phyloP scores from a whole-genome alignment of 169 alveolate species.

The Plasmodium falciparum region DNA sequence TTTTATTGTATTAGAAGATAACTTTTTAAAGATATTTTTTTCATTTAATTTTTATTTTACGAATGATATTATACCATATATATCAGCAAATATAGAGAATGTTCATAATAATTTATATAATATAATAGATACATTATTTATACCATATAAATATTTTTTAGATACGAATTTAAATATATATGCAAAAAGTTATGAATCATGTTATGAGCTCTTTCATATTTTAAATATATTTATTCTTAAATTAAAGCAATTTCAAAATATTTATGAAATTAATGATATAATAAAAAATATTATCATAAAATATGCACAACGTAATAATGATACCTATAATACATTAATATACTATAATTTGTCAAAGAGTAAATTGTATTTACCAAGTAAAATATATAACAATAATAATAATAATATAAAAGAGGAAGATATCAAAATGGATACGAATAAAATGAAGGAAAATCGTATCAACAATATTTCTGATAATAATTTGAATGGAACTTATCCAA shows the following conservation, averaged over 20 bases:
- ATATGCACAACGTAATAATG: conserved; percentile 8
- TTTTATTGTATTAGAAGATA: conserved; percentile 51
- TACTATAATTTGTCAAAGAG: too few relatives aligned
- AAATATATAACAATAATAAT: neutral
- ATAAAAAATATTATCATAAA: conserved; percentile 19
- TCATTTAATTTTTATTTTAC: conserved; percentile 47
- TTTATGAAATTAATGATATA: conserved; percentile 10
- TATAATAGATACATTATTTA: conserved; percentile 43
- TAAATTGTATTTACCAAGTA: neutral
- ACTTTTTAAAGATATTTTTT: conserved; percentile 33
- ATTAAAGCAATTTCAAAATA: conserved; percentile 52
- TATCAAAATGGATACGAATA: neutral
- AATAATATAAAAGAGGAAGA: neutral
- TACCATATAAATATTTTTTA: conserved; percentile 24
- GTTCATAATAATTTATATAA: conserved; percentile 50
- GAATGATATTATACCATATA: conserved; percentile 12
- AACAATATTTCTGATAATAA: too few relatives aligned
- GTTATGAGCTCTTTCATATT: conserved; percentile 62
- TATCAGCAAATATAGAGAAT: conserved; percentile 52
- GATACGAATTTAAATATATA: conserved; percentile 48
- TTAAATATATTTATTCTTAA: conserved; percentile 37
- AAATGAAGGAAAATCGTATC: too few relatives aligned
- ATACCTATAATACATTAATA: too few relatives aligned
- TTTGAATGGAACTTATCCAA: too few relatives aligned
- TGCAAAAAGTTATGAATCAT: conserved; percentile 56